Conservation (phyloP, 2,329 filamentous ascomycete species). For the Beauveria sp. region DNA sequence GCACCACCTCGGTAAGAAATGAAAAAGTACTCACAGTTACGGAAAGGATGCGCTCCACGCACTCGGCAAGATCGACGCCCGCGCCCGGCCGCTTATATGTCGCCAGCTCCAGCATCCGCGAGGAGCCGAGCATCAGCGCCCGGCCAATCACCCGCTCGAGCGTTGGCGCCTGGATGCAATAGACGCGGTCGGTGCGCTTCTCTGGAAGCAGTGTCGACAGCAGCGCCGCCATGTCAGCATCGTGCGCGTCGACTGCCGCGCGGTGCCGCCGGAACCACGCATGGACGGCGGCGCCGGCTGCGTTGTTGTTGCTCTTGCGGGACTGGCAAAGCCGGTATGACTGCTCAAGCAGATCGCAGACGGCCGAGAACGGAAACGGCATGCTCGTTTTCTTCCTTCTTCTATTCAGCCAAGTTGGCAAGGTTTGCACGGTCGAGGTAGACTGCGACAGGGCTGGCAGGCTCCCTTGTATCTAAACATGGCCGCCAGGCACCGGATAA, state of each 20-base stretch:
- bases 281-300: conserved; percentile 30
- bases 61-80: conserved; percentile 62
- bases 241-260: conserved; percentile 45
- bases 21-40: conserved; percentile 42
- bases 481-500: background rate
- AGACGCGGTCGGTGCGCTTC: conserved; percentile 69
- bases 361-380: conserved; percentile 56
- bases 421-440: no score
- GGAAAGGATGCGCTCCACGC: conserved; percentile 57
- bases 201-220: conserved; percentile 72
- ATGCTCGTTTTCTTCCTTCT: background rate
- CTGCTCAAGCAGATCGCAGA: conserved; percentile 67
- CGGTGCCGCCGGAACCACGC: conserved; percentile 66
- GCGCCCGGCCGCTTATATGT: conserved; percentile 51
- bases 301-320: conserved; percentile 21
- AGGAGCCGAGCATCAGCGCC: conserved; percentile 56
- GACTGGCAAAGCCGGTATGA: conserved; percentile 43
- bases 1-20: background rate
- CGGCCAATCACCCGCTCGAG: conserved; percentile 62
- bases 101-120: conserved; percentile 53
- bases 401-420: no score
- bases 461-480: background rate
- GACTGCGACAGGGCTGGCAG: background rate
- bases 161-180: conserved; percentile 54
- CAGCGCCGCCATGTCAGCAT: conserved; percentile 54